Evolutionary conservation across 306 rosid species (phyloP), one percentile per base, ranked within the genome.

Genomic region (Medicago arabica): DNA sequence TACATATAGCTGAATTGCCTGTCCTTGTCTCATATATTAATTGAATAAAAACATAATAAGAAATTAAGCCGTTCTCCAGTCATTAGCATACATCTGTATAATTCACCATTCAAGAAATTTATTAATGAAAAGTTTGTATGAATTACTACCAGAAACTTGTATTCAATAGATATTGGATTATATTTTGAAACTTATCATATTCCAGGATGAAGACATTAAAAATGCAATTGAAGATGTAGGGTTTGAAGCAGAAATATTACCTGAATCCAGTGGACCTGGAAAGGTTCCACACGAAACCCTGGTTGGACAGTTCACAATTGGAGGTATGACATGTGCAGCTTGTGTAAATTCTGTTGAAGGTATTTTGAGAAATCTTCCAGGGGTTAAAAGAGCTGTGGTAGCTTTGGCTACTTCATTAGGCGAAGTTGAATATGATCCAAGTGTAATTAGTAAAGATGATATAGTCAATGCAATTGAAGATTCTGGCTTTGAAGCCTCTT

Each of bases 321-420:
- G 99, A 58, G 99, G 99, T 63, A 95, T 95, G 97, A 95, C 99
- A 75, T 95, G 99, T 82, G 97, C 99, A 67, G 99, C 99, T 25
- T 95, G 99, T 71, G 99, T 95, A 74, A 92, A 92, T 79, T 92
- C 99, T 51, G 97, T 95, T 76, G 99, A 95, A 82, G 85, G 96
- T 41, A 95, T 92, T 81, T 82, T 95, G 67, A 88, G 84, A 85
- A 80, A 86, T 75, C 84, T 95, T 71, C 90, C 96, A 12, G 99
- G 99, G 77, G 96, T 92, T 62, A 86, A 83, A 80, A 90, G 88
- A 81, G 97, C 99, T 9, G 96, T 86, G 38, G 99, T 95, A 31
- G 97, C 97, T 67, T 87, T 95, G 86, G 96, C 97, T 67, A 95
- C 99, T 69, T 92, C 97, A 7, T 75, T 89, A 23, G 99, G 97